Evolutionary conservation across 768 basidiomycete genomes (phyloP).

Genomic region (Boletus sp.): DNA sequence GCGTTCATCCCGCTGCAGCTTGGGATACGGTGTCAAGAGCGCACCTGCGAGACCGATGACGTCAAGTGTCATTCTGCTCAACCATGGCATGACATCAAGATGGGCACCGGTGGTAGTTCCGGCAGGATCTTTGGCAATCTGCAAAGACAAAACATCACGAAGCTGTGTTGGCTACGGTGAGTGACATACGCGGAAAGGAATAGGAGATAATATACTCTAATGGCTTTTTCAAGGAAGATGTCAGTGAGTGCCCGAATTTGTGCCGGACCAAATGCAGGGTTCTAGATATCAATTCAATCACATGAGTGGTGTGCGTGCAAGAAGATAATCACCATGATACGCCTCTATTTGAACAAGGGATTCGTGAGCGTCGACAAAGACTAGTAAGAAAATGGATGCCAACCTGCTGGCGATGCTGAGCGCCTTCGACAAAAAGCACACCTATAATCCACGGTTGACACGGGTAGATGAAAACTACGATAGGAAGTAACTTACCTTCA

Average conservation of each 20-base stretch:
- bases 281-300: slow-evolving; percentile 32
- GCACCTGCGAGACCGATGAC: slow-evolving; percentile 36
- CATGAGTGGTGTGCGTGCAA: neutral
- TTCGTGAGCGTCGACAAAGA: neutral
- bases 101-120: neutral
- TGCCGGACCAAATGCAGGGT: slow-evolving; percentile 61
- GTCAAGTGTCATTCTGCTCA: slow-evolving; percentile 37
- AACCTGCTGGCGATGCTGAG: slow-evolving; percentile 39
- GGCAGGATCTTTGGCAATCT: slow-evolving; percentile 29
- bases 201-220: slow-evolving; percentile 35
- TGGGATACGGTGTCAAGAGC: slow-evolving; percentile 1
- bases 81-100: slow-evolving; percentile 34
- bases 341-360: slow-evolving; percentile 4
- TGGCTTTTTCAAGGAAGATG: slow-evolving; percentile 57
- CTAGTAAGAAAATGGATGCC: neutral
- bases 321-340: slow-evolving; percentile 25
- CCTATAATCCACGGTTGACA: neutral
- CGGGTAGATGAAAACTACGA: neutral
- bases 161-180: slow-evolving; percentile 24
- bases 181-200: neutral
- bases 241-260: slow-evolving; percentile 56
- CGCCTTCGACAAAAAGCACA: slow-evolving; percentile 7
- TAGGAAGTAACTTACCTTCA: neutral
- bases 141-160: slow-evolving; percentile 42
- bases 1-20: neutral